Conservation (phyloP, 768 basidiomycete species). For the Rhodosporidiobolus odoratus region DNA sequence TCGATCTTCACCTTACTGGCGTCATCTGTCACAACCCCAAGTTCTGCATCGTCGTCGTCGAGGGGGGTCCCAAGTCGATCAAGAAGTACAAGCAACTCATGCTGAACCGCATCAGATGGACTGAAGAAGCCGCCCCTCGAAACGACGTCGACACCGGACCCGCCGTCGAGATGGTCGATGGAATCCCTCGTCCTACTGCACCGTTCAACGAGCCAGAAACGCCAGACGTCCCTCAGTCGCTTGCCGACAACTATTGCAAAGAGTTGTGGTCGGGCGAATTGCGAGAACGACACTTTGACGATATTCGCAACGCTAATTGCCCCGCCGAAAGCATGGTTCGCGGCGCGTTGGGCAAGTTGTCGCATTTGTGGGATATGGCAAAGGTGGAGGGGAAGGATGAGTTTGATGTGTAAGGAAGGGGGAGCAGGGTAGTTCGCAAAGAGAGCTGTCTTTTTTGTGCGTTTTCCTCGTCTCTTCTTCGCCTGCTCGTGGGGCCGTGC, state of each 20-base stretch:
- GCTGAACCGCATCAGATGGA: constrained; percentile 85
- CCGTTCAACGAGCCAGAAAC: constrained; percentile 27
- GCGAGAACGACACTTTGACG: constrained; percentile 66
- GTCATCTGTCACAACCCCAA: constrained; percentile 82
- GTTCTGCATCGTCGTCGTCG: constrained; percentile 88
- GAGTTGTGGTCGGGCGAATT: constrained; percentile 89
- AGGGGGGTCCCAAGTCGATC: constrained; percentile 79
- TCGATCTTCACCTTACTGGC: constrained; percentile 80
- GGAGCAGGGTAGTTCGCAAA: too few species aligned
- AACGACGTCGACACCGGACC: neutral
- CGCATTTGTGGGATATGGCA: constrained; percentile 89
- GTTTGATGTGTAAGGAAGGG: neutral
- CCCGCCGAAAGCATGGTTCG: constrained; percentile 68
- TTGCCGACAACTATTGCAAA: constrained; percentile 82
- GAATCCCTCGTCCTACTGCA: constrained; percentile 16
- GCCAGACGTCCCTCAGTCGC: constrained; percentile 50
- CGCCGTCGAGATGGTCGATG: constrained; percentile 12
- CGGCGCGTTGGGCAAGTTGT: constrained; percentile 78
- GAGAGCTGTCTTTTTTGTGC: too few species aligned
- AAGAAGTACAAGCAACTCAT: constrained; percentile 82
- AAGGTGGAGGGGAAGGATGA: constrained; percentile 51
- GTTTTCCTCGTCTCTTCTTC: too few species aligned
- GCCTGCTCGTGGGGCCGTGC: too few species aligned
- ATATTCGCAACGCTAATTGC: constrained; percentile 43
- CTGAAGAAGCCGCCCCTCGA: constrained; percentile 65